These are phyloP conservation scores for Trametes sp. DNA, from an alignment of 1,284 basidiomycete species.

Conservation along the genomic window DNA sequence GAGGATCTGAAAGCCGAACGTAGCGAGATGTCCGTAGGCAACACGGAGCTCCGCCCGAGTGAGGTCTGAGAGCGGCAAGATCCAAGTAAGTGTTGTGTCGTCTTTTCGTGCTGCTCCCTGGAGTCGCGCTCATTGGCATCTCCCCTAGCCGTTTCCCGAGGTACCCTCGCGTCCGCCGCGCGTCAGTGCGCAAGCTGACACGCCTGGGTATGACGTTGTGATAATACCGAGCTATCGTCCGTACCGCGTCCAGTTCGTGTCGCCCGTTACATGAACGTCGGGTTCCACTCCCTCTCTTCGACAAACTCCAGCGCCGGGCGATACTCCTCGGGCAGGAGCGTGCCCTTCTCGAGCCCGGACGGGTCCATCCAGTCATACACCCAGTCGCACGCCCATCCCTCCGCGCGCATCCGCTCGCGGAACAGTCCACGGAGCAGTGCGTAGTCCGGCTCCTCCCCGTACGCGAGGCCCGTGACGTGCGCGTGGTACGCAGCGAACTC, in stretches of 20 bases:
- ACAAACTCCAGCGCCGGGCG: slow-evolving; percentile 2
- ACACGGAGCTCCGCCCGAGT: not conserved
- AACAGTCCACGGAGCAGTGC: slow-evolving; percentile 15
- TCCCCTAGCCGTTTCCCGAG: too few relatives aligned
- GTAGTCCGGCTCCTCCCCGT: slow-evolving; percentile 28
- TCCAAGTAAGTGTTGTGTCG: not conserved
- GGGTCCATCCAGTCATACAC: slow-evolving; percentile 22
- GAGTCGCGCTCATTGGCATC: too few relatives aligned
- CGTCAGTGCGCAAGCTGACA: too few relatives aligned
- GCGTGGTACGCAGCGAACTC: slow-evolving; percentile 24
- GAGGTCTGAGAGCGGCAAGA: not conserved
- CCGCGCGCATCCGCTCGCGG: slow-evolving; percentile 9
- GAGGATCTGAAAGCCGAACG: not conserved
- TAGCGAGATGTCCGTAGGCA: not conserved
- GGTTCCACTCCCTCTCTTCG: not conserved
- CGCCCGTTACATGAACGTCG: not conserved
- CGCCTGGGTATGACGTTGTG: too few relatives aligned
- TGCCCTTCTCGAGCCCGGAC: slow-evolving; percentile 1
- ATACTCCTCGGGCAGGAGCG: slow-evolving; percentile 20
- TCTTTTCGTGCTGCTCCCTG: not conserved
- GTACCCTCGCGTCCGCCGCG: too few relatives aligned
- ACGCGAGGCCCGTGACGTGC: slow-evolving; percentile 23
- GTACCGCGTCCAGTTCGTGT: too few relatives aligned
- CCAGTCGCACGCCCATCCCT: slow-evolving; percentile 23
- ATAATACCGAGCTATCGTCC: too few relatives aligned